Percentiles rank a stretch among this genome's conserved stretches.
Evolutionary conservation across 768 basidiomycete species (phyloP).

Genomic region (Suillus hirtellus): DNA sequence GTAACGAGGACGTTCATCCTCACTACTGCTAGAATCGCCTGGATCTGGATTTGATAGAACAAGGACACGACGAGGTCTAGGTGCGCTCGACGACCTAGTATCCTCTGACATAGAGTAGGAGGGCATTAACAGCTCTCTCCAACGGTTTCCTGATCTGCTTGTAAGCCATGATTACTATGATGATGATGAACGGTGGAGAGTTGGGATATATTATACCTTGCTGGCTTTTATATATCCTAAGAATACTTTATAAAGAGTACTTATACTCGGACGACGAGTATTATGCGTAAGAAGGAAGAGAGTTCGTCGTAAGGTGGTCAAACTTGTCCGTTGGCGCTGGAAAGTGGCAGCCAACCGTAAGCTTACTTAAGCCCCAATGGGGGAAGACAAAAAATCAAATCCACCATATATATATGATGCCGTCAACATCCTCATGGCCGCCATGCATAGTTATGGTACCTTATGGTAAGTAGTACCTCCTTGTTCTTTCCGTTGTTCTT

Average conservation of each 20-base stretch:
- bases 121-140: constrained; percentile 32
- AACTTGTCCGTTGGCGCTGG: constrained; percentile 1
- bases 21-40: constrained; percentile 43
- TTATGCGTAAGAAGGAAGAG: not conserved
- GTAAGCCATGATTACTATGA: constrained; percentile 5
- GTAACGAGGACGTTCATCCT: constrained; percentile 32
- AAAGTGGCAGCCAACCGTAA: not conserved
- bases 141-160: constrained; percentile 26
- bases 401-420: not conserved
- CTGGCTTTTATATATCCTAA: not conserved
- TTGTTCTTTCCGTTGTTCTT: constrained; percentile 8
- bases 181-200: not conserved
- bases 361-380: not conserved
- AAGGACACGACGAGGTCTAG: constrained; percentile 43
- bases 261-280: not conserved
- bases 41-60: constrained; percentile 65
- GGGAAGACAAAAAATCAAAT: not conserved
- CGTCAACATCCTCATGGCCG: not conserved
- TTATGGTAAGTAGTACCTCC: too few relatives aligned
- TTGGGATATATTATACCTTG: not conserved
- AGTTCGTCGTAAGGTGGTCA: not conserved
- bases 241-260: not conserved
- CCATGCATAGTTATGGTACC: not conserved
- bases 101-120: constrained; percentile 61
- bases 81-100: constrained; percentile 37